Percentiles rank a stretch among this genome's conserved stretches.
Evolutionary conservation across 306 rosid genomes (phyloP).

Genomic region (Prunus mongolica): DNA sequence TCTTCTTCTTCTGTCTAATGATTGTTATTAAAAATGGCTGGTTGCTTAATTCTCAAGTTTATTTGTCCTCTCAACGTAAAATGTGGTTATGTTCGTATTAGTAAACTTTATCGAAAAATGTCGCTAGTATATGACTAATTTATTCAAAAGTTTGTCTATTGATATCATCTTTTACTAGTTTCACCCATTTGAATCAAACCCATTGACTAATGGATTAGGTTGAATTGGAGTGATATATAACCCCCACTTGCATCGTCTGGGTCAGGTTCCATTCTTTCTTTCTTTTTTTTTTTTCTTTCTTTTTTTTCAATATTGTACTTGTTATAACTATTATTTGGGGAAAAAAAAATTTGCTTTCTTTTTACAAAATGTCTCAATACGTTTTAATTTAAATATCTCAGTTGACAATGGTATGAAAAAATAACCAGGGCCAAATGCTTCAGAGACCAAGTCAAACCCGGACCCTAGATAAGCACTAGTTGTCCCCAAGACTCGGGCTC

Average conservation of each 20-base stretch:
- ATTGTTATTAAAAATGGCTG: no score
- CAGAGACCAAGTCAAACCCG: no score
- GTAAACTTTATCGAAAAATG: neutral
- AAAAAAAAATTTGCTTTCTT: neutral
- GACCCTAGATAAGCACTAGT: no score
- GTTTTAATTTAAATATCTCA: no score
- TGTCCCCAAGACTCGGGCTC: no score
- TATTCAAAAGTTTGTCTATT: neutral
- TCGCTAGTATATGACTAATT: neutral
- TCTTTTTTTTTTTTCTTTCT: rapidly evolving
- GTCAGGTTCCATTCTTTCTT: neutral
- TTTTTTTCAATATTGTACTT: neutral
- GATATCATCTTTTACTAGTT: neutral
- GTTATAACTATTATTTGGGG: neutral
- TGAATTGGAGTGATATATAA: neutral
- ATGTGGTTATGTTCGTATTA: neutral
- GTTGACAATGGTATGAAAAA: no score
- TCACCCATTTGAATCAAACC: neutral
- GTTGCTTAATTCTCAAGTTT: no score
- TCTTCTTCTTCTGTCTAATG: no score
- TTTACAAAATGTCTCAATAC: neutral
- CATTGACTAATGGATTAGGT: neutral
- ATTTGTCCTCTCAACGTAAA: neutral
- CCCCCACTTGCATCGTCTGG: no score
- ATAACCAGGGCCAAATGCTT: neutral